These are phyloP conservation scores for Fistulinella cinereoalba DNA, from an alignment of 1,284 basidiomycete species.

Conservation along the genomic window DNA sequence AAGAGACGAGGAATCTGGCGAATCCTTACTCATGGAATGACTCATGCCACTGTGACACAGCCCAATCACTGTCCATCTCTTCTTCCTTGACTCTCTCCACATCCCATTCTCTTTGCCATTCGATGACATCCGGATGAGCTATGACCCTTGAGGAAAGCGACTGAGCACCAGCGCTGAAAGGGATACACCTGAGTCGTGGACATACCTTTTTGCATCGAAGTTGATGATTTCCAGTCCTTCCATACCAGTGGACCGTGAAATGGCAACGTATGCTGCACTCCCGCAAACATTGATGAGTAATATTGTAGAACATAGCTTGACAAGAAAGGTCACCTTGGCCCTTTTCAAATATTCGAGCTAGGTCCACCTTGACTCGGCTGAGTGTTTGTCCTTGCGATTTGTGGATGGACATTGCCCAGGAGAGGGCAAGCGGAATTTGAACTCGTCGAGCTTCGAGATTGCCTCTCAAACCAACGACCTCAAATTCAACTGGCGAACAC, in stretches of 20 bases:
- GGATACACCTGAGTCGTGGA: not conserved
- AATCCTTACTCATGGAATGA: constrained; percentile 24
- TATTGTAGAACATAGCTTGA: not conserved
- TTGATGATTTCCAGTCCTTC: constrained; percentile 84
- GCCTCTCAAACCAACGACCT: constrained; percentile 50
- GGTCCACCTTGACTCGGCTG: constrained; percentile 69
- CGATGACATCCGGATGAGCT: constrained; percentile 44
- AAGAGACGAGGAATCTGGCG: not conserved
- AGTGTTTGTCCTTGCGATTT: constrained; percentile 86
- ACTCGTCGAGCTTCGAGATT: constrained; percentile 47
- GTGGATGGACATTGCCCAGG: constrained; percentile 84
- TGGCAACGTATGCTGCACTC: constrained; percentile 81
- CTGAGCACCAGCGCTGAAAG: constrained; percentile 2
- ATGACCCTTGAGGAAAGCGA: constrained; percentile 38
- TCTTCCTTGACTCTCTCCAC: constrained; percentile 24
- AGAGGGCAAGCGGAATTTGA: constrained; percentile 73
- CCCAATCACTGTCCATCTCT: constrained; percentile 34
- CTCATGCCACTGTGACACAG: constrained; percentile 32
- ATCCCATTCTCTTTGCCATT: constrained; percentile 31
- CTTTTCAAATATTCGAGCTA: constrained; percentile 74
- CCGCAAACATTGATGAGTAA: constrained; percentile 15
- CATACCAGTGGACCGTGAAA: constrained; percentile 86
- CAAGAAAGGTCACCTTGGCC: constrained; percentile 55
- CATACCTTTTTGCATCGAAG: constrained; percentile 73
- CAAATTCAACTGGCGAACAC: constrained; percentile 53